phyloP scores from a whole-genome alignment of 2,329 filamentous ascomycete species.

The Aspergillus sojae region DNA sequence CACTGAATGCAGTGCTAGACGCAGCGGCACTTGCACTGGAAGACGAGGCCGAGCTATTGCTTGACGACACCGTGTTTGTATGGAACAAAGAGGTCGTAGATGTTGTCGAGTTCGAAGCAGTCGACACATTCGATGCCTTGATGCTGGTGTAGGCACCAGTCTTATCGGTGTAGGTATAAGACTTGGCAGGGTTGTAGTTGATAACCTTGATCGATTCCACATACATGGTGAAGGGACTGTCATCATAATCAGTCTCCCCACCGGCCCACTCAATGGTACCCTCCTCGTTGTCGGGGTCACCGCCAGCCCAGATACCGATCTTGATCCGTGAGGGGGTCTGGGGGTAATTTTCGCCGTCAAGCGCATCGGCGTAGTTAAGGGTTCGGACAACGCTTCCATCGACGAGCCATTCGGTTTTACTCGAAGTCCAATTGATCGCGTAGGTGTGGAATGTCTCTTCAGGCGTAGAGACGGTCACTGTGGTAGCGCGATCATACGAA shows the following conservation, averaged over 20 bases:
- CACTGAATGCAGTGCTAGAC: not conserved
- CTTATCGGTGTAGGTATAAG: slow-evolving; percentile 3
- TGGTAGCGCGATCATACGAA: slow-evolving; percentile 81
- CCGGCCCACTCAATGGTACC: slow-evolving; percentile 70
- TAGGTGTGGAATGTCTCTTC: slow-evolving; percentile 50
- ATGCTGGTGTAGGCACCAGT: slow-evolving; percentile 6
- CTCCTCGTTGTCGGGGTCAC: slow-evolving; percentile 45
- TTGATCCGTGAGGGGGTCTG: slow-evolving; percentile 75
- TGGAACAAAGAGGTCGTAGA: not conserved
- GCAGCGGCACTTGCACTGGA: not conserved
- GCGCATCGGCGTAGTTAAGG: slow-evolving; percentile 61
- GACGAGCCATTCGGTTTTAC: slow-evolving; percentile 66
- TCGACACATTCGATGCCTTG: not conserved
- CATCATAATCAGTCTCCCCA: slow-evolving; percentile 65
- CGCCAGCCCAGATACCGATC: slow-evolving; percentile 71
- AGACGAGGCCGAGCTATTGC: not conserved
- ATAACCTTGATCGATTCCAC: slow-evolving; percentile 59
- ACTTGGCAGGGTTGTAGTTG: slow-evolving; percentile 7
- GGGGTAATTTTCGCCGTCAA: slow-evolving; percentile 63
- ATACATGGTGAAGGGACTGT: slow-evolving; percentile 73
- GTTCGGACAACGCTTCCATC: slow-evolving; percentile 65
- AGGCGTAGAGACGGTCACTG: slow-evolving; percentile 67
- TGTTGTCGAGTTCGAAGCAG: not conserved
- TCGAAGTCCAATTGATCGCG: slow-evolving; percentile 66
- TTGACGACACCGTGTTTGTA: not conserved